phyloP scores from a whole-genome alignment of 2,329 filamentous ascomycete genomes.

The Coniochaeta ligniaria region DNA sequence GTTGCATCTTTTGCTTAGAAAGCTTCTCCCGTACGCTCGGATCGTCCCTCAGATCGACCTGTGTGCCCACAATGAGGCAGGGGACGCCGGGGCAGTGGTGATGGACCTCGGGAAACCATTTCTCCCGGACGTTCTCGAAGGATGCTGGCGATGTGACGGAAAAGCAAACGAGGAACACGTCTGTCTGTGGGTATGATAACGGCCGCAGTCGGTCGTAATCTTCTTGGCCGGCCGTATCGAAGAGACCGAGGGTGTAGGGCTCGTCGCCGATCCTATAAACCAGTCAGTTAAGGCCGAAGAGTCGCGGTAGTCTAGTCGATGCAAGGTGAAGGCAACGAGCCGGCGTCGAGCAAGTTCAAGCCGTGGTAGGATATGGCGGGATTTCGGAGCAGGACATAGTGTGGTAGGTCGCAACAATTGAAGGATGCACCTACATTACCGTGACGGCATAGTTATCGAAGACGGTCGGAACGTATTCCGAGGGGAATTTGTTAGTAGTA shows the following conservation, averaged over 20 bases:
- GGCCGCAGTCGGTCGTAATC: constrained; percentile 97
- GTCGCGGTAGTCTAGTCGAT: neutral
- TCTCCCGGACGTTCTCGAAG: constrained; percentile 98
- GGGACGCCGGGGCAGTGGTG: constrained; percentile 98
- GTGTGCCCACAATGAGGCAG: constrained; percentile 94
- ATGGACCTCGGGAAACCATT: constrained; percentile 98
- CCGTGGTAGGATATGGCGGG: neutral
- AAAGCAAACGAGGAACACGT: constrained; percentile 98
- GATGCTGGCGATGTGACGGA: constrained; percentile 95
- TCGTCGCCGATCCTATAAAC: constrained; percentile 88
- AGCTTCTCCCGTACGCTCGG: constrained; percentile 83
- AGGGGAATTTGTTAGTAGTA: constrained; percentile 99
- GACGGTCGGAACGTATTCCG: constrained; percentile 98
- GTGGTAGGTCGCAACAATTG: neutral
- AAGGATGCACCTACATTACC: constrained; percentile 73
- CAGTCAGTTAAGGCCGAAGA: neutral
- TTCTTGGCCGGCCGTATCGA: constrained; percentile 98
- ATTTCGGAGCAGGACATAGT: neutral
- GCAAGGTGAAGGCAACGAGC: neutral
- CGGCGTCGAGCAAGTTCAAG: neutral
- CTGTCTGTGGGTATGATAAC: constrained; percentile 95
- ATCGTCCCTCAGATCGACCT: constrained; percentile 93
- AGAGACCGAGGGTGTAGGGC: constrained; percentile 92
- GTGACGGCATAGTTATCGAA: constrained; percentile 99
- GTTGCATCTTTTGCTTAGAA: constrained; percentile 90